Conservation (phyloP, 176 grass and related monocot genomes). For the Oryza brachyantha region DNA sequence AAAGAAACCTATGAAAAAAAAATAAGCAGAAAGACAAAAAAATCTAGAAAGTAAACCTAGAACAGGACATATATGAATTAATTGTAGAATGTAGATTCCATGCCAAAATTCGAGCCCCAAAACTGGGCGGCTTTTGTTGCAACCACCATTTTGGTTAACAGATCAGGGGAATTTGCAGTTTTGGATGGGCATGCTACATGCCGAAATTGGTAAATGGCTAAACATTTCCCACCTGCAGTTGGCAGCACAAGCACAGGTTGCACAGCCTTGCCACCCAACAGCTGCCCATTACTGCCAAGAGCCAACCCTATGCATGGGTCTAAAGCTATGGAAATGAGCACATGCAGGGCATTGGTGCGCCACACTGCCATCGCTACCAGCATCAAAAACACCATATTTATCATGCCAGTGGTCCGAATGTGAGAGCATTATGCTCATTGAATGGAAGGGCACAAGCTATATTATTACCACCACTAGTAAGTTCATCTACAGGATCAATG, state of each 20-base stretch:
- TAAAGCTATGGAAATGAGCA: neutral
- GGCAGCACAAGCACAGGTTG: neutral
- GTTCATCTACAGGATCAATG: neutral
- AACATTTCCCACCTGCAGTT: neutral
- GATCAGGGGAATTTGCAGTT: neutral
- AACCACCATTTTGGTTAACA: neutral
- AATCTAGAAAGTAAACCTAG: neutral
- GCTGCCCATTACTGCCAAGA: neutral
- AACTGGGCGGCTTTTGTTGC: neutral
- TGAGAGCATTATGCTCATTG: neutral
- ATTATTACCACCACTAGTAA: neutral
- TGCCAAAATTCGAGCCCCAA: neutral
- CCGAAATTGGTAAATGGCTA: neutral
- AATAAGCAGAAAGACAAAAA: neutral
- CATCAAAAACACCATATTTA: neutral
- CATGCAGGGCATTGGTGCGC: neutral
- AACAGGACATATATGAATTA: neutral
- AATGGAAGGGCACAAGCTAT: conserved; percentile 4
- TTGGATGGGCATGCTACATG: neutral
- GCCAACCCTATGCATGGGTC: neutral
- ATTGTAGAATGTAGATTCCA: neutral
- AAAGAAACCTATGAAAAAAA: neutral
- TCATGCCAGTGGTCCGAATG: neutral
- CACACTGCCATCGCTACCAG: neutral
- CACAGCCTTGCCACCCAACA: neutral